Percentiles rank a stretch among this genome's conserved stretches.
These are phyloP conservation scores for Sphagnum contortum DNA, from an alignment of 225 moss, liverwort and hornwort genomes.

Conservation along the genomic window DNA sequence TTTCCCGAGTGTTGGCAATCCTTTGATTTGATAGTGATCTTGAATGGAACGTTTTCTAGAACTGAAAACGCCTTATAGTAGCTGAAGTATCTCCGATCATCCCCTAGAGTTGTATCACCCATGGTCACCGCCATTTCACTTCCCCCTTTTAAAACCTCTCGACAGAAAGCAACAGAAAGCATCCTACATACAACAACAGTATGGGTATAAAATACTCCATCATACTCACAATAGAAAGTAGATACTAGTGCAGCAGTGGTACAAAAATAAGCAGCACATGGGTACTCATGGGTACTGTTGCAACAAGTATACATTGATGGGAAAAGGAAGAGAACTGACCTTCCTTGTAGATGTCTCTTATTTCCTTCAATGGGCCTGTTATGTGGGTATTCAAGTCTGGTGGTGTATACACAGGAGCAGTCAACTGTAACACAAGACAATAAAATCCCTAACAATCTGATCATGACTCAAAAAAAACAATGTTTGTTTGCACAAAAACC, in stretches of 20 bases:
- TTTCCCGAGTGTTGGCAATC: constrained; percentile 73
- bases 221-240: no score
- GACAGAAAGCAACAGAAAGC: no score
- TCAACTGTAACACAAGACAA: no score
- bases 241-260: no score
- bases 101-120: constrained; percentile 54
- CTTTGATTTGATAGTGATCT: constrained; percentile 74
- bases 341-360: constrained; percentile 66
- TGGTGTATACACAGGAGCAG: constrained; percentile 36
- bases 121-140: no score
- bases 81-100: constrained; percentile 77
- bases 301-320: background rate
- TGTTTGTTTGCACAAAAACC: no score
- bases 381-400: constrained; percentile 76
- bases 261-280: background rate
- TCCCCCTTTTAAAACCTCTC: no score
- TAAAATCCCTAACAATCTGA: no score
- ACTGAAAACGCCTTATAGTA: constrained; percentile 79
- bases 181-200: no score
- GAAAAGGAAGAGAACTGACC: constrained; percentile 23
- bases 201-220: no score
- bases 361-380: constrained; percentile 73
- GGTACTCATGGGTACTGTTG: no score
- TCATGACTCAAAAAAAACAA: no score
- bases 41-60: constrained; percentile 81